These are phyloP conservation scores for Linnemannia elongata DNA, from an alignment of 192 early-diverging fungal genomes.

Conservation along the genomic window DNA sequence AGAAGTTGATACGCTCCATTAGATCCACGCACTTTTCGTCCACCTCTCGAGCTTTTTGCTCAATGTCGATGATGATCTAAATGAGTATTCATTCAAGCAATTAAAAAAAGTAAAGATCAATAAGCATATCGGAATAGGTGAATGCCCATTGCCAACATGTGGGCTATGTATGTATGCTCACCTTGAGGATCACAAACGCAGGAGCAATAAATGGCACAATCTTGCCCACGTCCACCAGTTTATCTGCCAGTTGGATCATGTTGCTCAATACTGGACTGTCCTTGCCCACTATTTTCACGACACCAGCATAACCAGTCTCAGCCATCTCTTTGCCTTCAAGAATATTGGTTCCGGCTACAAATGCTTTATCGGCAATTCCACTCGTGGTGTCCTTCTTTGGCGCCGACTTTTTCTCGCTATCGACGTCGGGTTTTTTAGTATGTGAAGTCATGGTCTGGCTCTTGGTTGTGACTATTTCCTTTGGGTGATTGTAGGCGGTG, in stretches of 20 bases:
- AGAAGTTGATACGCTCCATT: slow-evolving; percentile 65
- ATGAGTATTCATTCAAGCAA: background rate
- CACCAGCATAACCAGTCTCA: background rate
- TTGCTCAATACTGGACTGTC: slow-evolving; percentile 25
- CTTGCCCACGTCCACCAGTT: slow-evolving; percentile 45
- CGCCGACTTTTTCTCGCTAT: background rate
- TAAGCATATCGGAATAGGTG: background rate
- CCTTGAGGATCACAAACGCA: slow-evolving; percentile 57
- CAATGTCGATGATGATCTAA: slow-evolving; percentile 61
- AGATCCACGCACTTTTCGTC: slow-evolving; percentile 61
- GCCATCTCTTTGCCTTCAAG: background rate
- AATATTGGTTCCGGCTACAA: slow-evolving; percentile 3
- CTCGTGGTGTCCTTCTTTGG: background rate
- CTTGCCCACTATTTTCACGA: slow-evolving; percentile 8
- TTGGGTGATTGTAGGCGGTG: background rate
- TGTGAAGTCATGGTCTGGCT: background rate
- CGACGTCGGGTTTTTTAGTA: background rate
- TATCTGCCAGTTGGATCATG: slow-evolving; percentile 36
- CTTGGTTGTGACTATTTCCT: background rate
- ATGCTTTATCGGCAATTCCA: background rate
- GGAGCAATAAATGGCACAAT: slow-evolving; percentile 59
- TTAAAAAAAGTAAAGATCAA: background rate
- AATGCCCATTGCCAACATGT: background rate
- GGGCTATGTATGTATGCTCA: slow-evolving; percentile 9
- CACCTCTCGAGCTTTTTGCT: slow-evolving; percentile 58